Percentiles rank a stretch among this genome's conserved stretches.
Conservation (phyloP, 371 early-diverging fungal genomes). For the Mortierella sp. region DNA sequence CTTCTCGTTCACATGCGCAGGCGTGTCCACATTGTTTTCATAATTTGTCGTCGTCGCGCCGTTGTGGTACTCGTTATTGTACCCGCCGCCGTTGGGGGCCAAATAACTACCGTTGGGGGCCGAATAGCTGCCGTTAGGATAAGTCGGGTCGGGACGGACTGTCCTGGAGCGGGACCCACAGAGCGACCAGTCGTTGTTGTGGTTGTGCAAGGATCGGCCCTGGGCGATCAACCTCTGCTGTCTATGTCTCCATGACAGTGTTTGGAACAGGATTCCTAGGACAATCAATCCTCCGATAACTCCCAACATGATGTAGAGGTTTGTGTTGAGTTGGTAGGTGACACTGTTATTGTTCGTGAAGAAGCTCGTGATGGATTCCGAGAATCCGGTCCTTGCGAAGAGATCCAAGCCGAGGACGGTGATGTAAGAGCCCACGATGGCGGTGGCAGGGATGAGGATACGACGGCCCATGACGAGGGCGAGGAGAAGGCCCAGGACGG, state of each 20-base stretch:
- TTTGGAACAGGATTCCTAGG: slow-evolving; percentile 23
- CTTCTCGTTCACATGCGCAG: slow-evolving; percentile 20
- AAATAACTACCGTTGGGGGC: neutral
- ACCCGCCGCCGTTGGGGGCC: neutral
- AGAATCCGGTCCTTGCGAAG: slow-evolving; percentile 81
- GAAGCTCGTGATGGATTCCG: slow-evolving; percentile 39
- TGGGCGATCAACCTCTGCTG: slow-evolving; percentile 20
- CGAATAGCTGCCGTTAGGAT: slow-evolving; percentile 18
- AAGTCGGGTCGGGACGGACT: slow-evolving; percentile 37
- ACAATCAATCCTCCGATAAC: slow-evolving; percentile 31
- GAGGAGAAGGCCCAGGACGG: slow-evolving; percentile 66
- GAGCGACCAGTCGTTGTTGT: slow-evolving; percentile 30
- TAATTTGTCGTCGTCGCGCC: neutral
- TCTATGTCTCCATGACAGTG: slow-evolving; percentile 26
- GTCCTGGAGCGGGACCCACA: slow-evolving; percentile 5
- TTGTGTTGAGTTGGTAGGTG: slow-evolving; percentile 32
- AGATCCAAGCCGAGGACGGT: slow-evolving; percentile 82
- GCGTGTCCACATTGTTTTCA: neutral
- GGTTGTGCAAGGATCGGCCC: slow-evolving; percentile 22
- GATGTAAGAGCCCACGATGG: slow-evolving; percentile 79
- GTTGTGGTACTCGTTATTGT: slow-evolving; percentile 1
- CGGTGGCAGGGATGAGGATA: slow-evolving; percentile 72
- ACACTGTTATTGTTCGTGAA: slow-evolving; percentile 25
- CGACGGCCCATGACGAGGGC: slow-evolving; percentile 69
- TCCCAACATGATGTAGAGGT: slow-evolving; percentile 52